These are phyloP conservation scores for Penicillium sp. DNA, from an alignment of 2,329 filamentous ascomycete species.

Conservation along the genomic window DNA sequence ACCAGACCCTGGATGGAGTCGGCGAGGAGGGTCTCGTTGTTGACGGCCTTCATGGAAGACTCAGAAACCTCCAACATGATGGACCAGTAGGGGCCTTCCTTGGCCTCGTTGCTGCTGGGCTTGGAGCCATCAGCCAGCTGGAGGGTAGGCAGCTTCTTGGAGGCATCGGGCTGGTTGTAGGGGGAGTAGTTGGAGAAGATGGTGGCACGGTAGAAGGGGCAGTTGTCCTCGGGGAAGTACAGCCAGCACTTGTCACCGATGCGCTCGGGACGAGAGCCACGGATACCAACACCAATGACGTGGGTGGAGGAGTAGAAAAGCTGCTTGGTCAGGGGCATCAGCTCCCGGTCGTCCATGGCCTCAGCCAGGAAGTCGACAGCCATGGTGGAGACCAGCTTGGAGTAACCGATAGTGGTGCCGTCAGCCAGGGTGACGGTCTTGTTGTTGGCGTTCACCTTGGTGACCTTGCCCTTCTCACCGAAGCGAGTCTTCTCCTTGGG, in stretches of 20 bases:
- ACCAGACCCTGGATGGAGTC: constrained; percentile 95
- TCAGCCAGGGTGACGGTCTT: constrained; percentile 83
- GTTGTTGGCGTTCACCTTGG: constrained; percentile 82
- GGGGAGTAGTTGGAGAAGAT: constrained; percentile 99
- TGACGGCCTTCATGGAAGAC: constrained; percentile 92
- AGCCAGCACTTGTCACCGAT: constrained; percentile 99
- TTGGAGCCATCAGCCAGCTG: constrained; percentile 86
- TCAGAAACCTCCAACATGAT: constrained; percentile 99
- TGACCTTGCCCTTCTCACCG: constrained; percentile 81
- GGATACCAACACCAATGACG: constrained; percentile 94
- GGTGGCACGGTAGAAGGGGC: constrained; percentile 98
- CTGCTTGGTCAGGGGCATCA: constrained; percentile 81
- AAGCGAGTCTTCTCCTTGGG: constrained; percentile 91
- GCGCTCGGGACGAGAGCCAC: constrained; percentile 87
- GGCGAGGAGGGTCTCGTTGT: constrained; percentile 80
- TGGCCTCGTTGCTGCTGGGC: constrained; percentile 71
- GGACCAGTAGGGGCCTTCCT: constrained; percentile 97
- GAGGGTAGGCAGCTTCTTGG: constrained; percentile 81
- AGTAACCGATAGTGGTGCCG: constrained; percentile 87
- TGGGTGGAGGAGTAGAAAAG: constrained; percentile 98
- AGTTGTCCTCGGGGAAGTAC: constrained; percentile 99
- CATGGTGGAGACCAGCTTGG: constrained; percentile 96
- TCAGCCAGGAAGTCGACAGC: constrained; percentile 87
- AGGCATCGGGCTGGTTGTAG: constrained; percentile 88
- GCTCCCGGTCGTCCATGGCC: constrained; percentile 84